Evolutionary conservation across 495 filamentous ascomycete species (phyloP).

Genomic region (Xylaria castorea): DNA sequence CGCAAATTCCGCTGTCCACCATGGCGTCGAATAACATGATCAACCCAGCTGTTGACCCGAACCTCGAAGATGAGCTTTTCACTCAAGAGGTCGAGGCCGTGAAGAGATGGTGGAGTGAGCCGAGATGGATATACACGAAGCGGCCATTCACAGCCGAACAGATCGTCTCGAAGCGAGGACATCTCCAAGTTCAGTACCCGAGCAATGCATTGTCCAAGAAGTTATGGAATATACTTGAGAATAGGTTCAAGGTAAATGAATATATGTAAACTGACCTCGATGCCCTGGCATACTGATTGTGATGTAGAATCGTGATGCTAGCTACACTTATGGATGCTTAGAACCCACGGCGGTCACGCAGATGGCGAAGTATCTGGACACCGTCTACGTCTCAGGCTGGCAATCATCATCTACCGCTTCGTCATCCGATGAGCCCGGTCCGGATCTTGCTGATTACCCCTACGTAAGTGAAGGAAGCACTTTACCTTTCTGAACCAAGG

Average conservation of each 20-base stretch:
- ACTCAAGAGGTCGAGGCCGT: slow-evolving; percentile 82
- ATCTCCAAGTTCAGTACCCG: slow-evolving; percentile 88
- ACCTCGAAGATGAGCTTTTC: slow-evolving; percentile 81
- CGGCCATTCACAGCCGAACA: slow-evolving; percentile 94
- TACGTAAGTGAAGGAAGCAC: slow-evolving; percentile 66
- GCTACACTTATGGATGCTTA: slow-evolving; percentile 95
- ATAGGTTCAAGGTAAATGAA: slow-evolving; percentile 74
- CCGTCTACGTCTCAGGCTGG: slow-evolving; percentile 98
- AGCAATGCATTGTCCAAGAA: slow-evolving; percentile 91
- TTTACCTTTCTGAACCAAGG: slow-evolving; percentile 3
- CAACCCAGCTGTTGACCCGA: slow-evolving; percentile 60
- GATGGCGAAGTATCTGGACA: slow-evolving; percentile 99
- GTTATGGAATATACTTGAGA: slow-evolving; percentile 88
- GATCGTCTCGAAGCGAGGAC: slow-evolving; percentile 93
- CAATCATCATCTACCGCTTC: slow-evolving; percentile 97
- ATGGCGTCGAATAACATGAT: slow-evolving; percentile 65
- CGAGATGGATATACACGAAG: slow-evolving; percentile 91
- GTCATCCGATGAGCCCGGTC: slow-evolving; percentile 91
- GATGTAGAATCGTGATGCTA: slow-evolving; percentile 75
- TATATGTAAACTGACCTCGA: not conserved
- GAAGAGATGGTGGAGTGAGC: slow-evolving; percentile 92
- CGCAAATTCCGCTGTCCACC: slow-evolving; percentile 33
- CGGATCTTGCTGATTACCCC: slow-evolving; percentile 97
- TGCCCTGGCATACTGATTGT: slow-evolving; percentile 14
- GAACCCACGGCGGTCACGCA: slow-evolving; percentile 98